phyloP scores from a whole-genome alignment of 805 yeast genomes.

The Kuraishia piskuri region DNA sequence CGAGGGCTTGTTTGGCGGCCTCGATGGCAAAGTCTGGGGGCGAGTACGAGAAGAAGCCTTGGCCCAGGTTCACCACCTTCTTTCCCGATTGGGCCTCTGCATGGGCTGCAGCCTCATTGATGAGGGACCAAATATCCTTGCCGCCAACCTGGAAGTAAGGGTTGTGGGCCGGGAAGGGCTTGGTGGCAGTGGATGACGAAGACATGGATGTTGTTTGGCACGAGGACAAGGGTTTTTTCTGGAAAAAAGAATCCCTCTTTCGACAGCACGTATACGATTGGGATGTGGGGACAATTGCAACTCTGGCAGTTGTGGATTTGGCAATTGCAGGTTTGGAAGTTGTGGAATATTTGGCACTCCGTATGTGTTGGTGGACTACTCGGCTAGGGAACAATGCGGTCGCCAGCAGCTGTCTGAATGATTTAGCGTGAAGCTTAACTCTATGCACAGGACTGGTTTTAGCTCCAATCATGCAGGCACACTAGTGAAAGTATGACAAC shows the following conservation, averaged over 20 bases:
- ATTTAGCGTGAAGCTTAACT: neutral
- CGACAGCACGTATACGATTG: neutral
- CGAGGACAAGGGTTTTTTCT: neutral
- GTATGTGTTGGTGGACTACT: too few species aligned
- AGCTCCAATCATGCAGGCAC: neutral
- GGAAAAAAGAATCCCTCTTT: neutral
- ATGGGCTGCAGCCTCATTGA: constrained; percentile 90
- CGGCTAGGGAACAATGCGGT: too few species aligned
- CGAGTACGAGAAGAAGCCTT: constrained; percentile 92
- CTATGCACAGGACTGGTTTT: neutral
- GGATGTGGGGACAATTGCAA: too few species aligned
- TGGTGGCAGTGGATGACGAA: neutral
- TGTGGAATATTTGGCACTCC: too few species aligned
- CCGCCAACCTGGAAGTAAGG: constrained; percentile 64
- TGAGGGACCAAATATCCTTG: constrained; percentile 91
- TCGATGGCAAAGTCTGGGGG: constrained; percentile 91
- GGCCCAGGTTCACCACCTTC: constrained; percentile 85
- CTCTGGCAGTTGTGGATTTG: too few species aligned
- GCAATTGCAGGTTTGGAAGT: too few species aligned
- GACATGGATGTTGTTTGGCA: neutral
- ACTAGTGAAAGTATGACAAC: too few species aligned
- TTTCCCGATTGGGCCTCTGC: constrained; percentile 64
- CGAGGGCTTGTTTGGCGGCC: constrained; percentile 73
- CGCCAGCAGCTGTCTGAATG: too few species aligned
- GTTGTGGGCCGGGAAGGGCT: constrained; percentile 36